Evolutionary conservation across 2,329 filamentous ascomycete genomes (phyloP).

Genomic region (Xylariales sp.): DNA sequence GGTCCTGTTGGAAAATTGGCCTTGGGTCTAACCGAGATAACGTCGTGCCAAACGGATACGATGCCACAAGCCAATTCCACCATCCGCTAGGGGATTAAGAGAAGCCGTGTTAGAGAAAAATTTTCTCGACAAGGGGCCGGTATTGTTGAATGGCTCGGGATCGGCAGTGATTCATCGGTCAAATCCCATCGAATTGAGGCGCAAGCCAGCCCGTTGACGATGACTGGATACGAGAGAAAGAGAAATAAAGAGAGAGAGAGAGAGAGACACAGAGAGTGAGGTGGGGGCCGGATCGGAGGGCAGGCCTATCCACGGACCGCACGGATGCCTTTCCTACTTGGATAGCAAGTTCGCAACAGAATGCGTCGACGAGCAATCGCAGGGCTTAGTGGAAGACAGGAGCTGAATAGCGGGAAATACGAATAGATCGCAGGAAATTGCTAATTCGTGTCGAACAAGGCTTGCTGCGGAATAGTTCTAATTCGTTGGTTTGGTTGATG

Average conservation of each 20-base stretch:
- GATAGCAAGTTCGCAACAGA: too few species aligned
- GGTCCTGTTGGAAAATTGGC: conserved; percentile 8
- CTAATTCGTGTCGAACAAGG: too few species aligned
- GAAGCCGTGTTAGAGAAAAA: conserved; percentile 4
- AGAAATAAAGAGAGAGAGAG: too few species aligned
- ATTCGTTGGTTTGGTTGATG: neutral
- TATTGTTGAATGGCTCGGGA: conserved; percentile 4
- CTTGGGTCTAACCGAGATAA: conserved; percentile 12
- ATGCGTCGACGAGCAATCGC: too few species aligned
- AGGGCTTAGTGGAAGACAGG: too few species aligned
- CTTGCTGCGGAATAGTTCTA: neutral
- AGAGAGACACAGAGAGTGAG: too few species aligned
- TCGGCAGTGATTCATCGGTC: conserved; percentile 6
- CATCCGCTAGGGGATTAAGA: neutral
- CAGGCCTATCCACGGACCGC: too few species aligned
- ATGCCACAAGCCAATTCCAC: conserved; percentile 8
- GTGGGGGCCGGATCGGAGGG: too few species aligned
- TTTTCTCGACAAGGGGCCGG: conserved; percentile 6
- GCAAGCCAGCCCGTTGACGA: neutral
- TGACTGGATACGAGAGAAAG: too few species aligned
- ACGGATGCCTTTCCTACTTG: too few species aligned
- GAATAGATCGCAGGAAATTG: too few species aligned
- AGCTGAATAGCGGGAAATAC: too few species aligned
- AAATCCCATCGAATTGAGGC: neutral
- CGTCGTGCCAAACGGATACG: conserved; percentile 12